A percentile compares a stretch with the other conserved stretches of the same genome.
Conservation (phyloP, 208 protist species). For the Wallacemonas sp. region DNA sequence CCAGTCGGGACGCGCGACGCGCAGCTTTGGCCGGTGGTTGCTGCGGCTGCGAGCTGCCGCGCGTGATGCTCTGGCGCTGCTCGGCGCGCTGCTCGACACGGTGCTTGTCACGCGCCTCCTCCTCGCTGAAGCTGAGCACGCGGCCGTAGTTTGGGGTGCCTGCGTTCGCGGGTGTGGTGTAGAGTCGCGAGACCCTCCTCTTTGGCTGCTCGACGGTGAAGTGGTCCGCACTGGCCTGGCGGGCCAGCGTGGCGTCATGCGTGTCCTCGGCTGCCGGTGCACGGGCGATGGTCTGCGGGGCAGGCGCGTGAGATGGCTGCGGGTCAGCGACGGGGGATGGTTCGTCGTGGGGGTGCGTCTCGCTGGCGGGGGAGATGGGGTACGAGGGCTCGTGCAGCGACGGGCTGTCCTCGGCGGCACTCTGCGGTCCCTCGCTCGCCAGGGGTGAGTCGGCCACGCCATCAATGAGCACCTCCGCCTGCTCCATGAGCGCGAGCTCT, state of each 20-base stretch:
- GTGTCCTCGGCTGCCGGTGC: background rate
- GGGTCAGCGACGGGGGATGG: background rate
- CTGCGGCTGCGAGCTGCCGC: slow-evolving; percentile 8
- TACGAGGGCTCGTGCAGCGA: background rate
- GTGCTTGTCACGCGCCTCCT: slow-evolving; percentile 37
- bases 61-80: slow-evolving; percentile 5
- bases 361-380: background rate
- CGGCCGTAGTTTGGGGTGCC: slow-evolving; percentile 62
- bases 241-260: background rate
- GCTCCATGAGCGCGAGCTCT: background rate
- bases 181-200: background rate
- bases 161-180: background rate
- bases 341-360: background rate
- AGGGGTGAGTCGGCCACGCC: background rate
- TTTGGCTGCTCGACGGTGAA: background rate
- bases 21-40: slow-evolving; percentile 11
- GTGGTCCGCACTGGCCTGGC: background rate
- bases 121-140: slow-evolving; percentile 59
- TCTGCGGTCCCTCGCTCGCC: background rate
- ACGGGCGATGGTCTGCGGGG: too few species aligned
- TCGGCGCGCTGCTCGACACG: slow-evolving; percentile 19
- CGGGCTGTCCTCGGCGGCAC: background rate
- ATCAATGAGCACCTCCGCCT: background rate
- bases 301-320: background rate
- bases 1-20: slow-evolving; percentile 20